A percentile compares a stretch with the other conserved stretches of the same genome.
Evolutionary conservation across 1,139 yeast species (phyloP).

Genomic region (Chernovozyma sophiae-reginae): DNA sequence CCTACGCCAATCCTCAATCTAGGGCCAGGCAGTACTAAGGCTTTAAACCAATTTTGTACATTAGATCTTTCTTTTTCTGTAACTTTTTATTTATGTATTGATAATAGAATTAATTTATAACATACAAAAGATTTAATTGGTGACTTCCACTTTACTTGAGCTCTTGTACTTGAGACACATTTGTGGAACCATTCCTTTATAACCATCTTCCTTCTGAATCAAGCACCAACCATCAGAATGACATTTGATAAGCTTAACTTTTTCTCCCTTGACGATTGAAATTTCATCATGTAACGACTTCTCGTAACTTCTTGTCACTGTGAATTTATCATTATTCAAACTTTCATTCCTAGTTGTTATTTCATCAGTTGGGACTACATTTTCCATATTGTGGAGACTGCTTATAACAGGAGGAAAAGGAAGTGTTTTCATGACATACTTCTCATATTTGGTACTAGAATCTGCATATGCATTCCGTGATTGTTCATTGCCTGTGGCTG

Average conservation of each 20-base stretch:
- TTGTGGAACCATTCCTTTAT: constrained; percentile 33
- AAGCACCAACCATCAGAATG: constrained; percentile 42
- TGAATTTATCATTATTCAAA: constrained; percentile 7
- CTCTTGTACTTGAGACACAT: constrained; percentile 19
- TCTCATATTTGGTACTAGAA: neutral
- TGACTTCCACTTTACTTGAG: constrained; percentile 1
- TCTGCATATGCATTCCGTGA: neutral
- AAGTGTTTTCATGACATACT: constrained; percentile 1
- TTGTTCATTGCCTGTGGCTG: neutral
- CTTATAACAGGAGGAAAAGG: constrained; percentile 15
- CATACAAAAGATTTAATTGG: too few relatives aligned
- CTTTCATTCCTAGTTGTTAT: neutral
- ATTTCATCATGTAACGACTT: constrained; percentile 33
- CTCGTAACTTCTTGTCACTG: constrained; percentile 25
- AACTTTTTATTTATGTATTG: constrained; percentile 2
- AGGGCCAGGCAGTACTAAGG: constrained; percentile 4
- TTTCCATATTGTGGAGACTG: constrained; percentile 7
- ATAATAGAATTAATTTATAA: too few relatives aligned
- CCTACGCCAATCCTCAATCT: constrained; percentile 2
- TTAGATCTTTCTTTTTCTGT: neutral
- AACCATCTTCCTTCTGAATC: constrained; percentile 13
- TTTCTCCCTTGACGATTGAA: constrained; percentile 28
- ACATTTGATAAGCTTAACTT: constrained; percentile 21
- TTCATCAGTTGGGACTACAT: constrained; percentile 1
- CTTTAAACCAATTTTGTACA: neutral